Percentiles rank a stretch among this genome's conserved stretches.
These are phyloP conservation scores for Amniculicola lignicola DNA, from an alignment of 495 filamentous ascomycete genomes.

Conservation along the genomic window DNA sequence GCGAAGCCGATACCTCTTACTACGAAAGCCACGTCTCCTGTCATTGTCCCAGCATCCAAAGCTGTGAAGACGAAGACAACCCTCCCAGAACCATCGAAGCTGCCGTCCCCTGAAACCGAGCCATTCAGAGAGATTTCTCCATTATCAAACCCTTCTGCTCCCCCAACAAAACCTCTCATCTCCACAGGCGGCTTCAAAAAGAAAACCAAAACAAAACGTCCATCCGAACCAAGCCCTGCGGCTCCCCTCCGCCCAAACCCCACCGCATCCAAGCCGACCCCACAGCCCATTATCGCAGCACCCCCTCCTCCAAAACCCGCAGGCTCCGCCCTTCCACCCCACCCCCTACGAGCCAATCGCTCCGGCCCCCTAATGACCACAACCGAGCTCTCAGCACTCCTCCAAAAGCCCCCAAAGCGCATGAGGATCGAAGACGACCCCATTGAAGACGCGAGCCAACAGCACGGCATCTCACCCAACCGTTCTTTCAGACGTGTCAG, in stretches of 20 bases:
- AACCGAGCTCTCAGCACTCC: conserved; percentile 12
- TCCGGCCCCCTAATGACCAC: conserved; percentile 9
- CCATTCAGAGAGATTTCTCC: not conserved
- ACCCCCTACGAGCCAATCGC: conserved; percentile 4
- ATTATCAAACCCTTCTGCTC: not conserved
- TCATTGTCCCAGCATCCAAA: conserved; percentile 1
- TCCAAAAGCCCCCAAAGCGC: not conserved
- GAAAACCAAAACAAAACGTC: conserved; percentile 3
- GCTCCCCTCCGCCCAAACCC: not conserved
- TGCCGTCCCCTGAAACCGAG: not conserved
- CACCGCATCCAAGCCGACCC: not conserved
- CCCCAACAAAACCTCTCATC: conserved; percentile 4
- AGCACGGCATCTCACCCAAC: not conserved
- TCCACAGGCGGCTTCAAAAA: conserved; percentile 19
- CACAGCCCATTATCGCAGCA: not conserved
- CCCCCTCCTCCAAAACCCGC: conserved; percentile 7
- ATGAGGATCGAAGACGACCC: conserved; percentile 5
- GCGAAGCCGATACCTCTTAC: not conserved
- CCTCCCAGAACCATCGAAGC: not conserved
- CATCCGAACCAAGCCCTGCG: conserved; percentile 5
- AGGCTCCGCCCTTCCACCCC: conserved; percentile 7
- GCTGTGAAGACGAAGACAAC: conserved; percentile 4
- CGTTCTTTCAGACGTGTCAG: conserved; percentile 2
- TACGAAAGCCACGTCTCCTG: not conserved
- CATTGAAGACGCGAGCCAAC: conserved; percentile 10